Conservation (phyloP, 1,284 basidiomycete genomes). For the Cystobasidium sp. region DNA sequence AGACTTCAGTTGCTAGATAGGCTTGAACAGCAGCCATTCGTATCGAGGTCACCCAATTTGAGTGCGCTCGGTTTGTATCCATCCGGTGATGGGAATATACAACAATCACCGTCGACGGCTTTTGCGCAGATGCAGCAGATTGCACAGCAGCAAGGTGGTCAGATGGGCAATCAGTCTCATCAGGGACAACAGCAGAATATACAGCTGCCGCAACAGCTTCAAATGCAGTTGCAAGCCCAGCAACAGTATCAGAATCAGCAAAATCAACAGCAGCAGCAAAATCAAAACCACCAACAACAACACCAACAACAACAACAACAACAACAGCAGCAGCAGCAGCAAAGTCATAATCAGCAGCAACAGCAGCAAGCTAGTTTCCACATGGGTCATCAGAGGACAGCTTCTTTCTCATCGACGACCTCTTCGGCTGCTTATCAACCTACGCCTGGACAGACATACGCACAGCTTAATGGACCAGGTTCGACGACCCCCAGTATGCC, state of each 20-base stretch:
- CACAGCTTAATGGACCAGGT: not conserved
- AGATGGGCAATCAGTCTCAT: too few species aligned
- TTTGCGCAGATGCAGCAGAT: constrained; percentile 5
- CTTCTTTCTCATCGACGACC: constrained; percentile 7
- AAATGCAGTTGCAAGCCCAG: not conserved
- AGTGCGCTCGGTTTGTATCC: not conserved
- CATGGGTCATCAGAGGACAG: constrained; percentile 6
- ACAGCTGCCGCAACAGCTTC: not conserved
- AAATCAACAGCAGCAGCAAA: constrained; percentile 10
- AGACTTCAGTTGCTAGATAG: constrained; percentile 34
- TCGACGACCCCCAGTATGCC: not conserved
- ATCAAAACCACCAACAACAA: constrained; percentile 15
- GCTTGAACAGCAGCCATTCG: constrained; percentile 24
- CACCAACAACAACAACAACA: not conserved
- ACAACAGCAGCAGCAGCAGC: not conserved
- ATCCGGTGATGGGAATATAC: not conserved
- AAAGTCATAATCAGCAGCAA: not conserved
- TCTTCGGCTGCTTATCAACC: not conserved
- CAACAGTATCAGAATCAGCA: not conserved
- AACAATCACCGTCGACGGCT: not conserved
- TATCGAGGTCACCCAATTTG: constrained; percentile 12
- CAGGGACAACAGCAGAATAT: not conserved
- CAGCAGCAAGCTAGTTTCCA: not conserved
- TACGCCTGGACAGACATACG: not conserved
- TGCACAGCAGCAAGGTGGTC: too few species aligned